phyloP scores from a whole-genome alignment of 805 yeast genomes.

The Hanseniaspora lindneri region DNA sequence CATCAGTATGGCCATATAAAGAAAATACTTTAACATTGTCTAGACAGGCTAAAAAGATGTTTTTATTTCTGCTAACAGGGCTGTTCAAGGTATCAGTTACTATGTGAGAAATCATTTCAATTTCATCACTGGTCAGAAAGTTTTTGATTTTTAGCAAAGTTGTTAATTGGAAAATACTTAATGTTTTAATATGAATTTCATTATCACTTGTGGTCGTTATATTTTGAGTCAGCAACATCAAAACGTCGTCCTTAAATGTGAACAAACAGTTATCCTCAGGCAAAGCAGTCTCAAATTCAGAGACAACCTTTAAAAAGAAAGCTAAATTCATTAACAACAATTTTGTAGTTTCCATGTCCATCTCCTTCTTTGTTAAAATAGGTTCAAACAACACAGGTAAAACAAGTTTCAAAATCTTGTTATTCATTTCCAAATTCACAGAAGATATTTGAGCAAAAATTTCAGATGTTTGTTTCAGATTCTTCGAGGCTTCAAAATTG shows the following conservation, averaged over 20 bases:
- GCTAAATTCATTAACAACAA: constrained; percentile 49
- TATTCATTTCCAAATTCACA: constrained; percentile 36
- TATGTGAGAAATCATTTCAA: constrained; percentile 50
- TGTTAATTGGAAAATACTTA: constrained; percentile 53
- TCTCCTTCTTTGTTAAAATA: constrained; percentile 21
- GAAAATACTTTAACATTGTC: constrained; percentile 41
- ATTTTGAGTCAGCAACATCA: constrained; percentile 56
- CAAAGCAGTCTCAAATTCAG: constrained; percentile 6
- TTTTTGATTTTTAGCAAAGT: constrained; percentile 40
- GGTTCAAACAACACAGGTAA: constrained; percentile 35
- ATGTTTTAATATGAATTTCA: constrained; percentile 57
- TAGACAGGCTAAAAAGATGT: constrained; percentile 42
- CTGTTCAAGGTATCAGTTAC: constrained; percentile 43
- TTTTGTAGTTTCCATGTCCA: constrained; percentile 48
- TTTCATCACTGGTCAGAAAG: constrained; percentile 44
- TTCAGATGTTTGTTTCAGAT: constrained; percentile 51
- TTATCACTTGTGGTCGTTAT: constrained; percentile 53
- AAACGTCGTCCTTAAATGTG: constrained; percentile 50
- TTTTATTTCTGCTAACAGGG: constrained; percentile 32
- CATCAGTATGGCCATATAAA: constrained; percentile 22
- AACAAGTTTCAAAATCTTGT: constrained; percentile 36
- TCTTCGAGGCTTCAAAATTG: constrained; percentile 40
- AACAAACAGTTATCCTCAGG: constrained; percentile 31
- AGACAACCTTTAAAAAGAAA: constrained; percentile 34
- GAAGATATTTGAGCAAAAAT: constrained; percentile 46